Percentiles rank a stretch among this genome's conserved stretches.
Conservation (phyloP, 257 asterid genomes). For the Henckelia pumila region DNA sequence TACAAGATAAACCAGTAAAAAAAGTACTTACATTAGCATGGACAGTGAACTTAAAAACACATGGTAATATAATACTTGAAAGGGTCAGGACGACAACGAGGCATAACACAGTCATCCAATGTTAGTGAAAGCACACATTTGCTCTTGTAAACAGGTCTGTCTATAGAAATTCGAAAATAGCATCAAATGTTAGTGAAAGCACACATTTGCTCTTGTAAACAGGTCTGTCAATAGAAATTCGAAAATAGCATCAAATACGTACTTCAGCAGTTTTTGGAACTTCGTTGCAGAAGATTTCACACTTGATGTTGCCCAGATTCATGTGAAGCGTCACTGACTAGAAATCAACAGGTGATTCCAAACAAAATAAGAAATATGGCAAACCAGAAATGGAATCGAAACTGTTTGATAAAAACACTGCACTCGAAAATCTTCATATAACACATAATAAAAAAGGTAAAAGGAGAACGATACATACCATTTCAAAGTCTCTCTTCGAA, state of each 20-base stretch:
- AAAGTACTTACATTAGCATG: conserved; percentile 61
- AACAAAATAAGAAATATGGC: neutral
- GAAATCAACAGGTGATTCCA: conserved; percentile 16
- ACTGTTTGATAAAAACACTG: conserved; percentile 51
- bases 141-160: too few species aligned
- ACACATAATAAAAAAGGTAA: too few species aligned
- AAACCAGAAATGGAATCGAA: conserved; percentile 18
- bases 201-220: too few species aligned
- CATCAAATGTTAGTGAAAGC: too few species aligned
- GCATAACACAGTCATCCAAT: too few species aligned
- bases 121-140: too few species aligned
- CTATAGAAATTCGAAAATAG: neutral
- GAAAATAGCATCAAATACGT: conserved; percentile 22
- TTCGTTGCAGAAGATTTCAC: conserved; percentile 95
- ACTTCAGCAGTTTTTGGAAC: conserved; percentile 93
- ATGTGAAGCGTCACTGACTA: conserved; percentile 97
- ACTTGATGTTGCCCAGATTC: conserved; percentile 92
- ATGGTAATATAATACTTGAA: too few species aligned
- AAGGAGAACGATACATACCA: conserved; percentile 20
- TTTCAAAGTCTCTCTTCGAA: too few species aligned
- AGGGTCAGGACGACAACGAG: too few species aligned
- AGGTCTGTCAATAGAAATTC: too few species aligned
- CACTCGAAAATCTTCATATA: too few species aligned
- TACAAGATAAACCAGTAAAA: neutral
- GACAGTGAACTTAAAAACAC: too few species aligned